Conservation (phyloP, 768 basidiomycete species). For the Pleurotus citrinopileatus region DNA sequence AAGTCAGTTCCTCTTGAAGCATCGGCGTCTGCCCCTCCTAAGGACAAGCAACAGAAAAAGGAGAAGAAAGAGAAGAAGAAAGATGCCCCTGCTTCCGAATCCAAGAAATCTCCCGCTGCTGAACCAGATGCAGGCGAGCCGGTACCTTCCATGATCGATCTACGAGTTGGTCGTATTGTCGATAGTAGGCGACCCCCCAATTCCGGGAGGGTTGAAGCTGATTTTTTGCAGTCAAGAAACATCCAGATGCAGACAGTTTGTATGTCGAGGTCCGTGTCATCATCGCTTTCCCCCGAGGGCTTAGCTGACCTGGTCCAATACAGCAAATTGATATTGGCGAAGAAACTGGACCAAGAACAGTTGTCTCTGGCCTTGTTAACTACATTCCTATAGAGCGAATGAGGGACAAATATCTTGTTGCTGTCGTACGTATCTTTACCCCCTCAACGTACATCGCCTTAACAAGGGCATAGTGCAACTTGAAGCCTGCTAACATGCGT, state of each 20-base stretch:
- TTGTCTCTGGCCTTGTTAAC: conserved; percentile 95
- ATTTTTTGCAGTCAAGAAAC: conserved; percentile 69
- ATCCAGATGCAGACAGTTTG: conserved; percentile 97
- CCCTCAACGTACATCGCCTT: background rate
- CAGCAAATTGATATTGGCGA: conserved; percentile 97
- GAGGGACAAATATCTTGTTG: conserved; percentile 78
- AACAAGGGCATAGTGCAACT: conserved; percentile 59
- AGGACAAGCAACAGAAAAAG: conserved; percentile 40
- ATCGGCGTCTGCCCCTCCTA: conserved; percentile 2
- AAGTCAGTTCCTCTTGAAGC: background rate
- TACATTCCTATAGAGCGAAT: conserved; percentile 96
- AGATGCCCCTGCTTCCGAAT: conserved; percentile 30
- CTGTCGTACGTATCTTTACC: conserved; percentile 50
- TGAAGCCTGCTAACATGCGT: conserved; percentile 96
- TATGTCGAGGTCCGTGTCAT: conserved; percentile 75
- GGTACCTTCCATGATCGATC: conserved; percentile 94
- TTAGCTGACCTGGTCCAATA: background rate
- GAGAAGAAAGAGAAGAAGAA: conserved; percentile 63
- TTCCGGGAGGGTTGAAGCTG: background rate
- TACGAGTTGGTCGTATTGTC: conserved; percentile 90
- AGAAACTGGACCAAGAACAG: conserved; percentile 90
- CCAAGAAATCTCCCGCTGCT: conserved; percentile 42
- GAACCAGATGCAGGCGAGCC: conserved; percentile 76
- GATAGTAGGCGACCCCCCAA: conserved; percentile 58
- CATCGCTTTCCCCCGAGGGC: background rate